Percentiles rank a stretch among this genome's conserved stretches.
Evolutionary conservation across 768 basidiomycete species (phyloP).

Genomic region (Tephrocybe sp.): DNA sequence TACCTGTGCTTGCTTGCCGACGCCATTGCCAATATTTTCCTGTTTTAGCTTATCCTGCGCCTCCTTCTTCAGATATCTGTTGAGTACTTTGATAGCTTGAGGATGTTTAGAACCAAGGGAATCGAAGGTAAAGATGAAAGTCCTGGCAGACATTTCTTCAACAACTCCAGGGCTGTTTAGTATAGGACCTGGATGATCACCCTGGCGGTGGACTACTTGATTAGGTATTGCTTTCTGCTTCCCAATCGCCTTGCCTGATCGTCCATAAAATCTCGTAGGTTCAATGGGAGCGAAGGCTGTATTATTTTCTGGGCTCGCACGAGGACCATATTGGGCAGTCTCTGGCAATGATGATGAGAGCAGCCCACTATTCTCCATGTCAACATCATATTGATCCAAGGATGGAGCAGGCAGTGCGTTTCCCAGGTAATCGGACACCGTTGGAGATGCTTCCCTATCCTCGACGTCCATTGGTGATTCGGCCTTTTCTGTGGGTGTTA

Average conservation of each 20-base stretch:
- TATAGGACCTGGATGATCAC: not conserved
- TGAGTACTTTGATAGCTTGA: constrained; percentile 58
- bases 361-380: too few species aligned
- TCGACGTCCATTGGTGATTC: constrained; percentile 18
- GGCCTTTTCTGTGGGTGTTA: not conserved
- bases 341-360: too few species aligned
- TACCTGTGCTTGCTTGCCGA: constrained; percentile 54
- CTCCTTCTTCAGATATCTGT: constrained; percentile 69
- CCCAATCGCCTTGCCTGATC: constrained; percentile 10
- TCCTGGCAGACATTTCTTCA: constrained; percentile 37
- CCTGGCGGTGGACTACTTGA: not conserved
- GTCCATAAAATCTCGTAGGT: constrained; percentile 13
- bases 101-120: constrained; percentile 78
- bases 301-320: not conserved
- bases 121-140: constrained; percentile 86
- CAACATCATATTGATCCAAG: constrained; percentile 4
- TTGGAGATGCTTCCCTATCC: constrained; percentile 6
- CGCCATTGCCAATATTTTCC: constrained; percentile 34
- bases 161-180: not conserved
- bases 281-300: not conserved
- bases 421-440: constrained; percentile 9
- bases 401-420: not conserved
- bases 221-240: constrained; percentile 20
- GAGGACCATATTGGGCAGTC: too few species aligned
- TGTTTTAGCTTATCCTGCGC: constrained; percentile 67